These are phyloP conservation scores for Colletotrichum cordylinicola DNA, from an alignment of 2,329 filamentous ascomycete species.

Conservation along the genomic window DNA sequence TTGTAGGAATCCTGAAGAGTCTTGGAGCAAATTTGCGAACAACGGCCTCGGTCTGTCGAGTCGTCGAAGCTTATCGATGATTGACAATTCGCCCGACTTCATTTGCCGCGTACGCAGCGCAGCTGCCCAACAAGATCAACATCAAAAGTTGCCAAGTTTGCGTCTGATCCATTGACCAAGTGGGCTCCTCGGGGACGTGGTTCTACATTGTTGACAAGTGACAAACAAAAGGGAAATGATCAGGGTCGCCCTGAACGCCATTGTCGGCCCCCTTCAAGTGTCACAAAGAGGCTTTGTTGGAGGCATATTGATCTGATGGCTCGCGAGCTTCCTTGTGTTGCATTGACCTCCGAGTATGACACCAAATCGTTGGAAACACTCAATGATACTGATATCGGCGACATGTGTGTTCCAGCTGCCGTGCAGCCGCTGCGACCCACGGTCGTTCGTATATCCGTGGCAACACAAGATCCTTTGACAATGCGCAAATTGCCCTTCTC, in stretches of 20 bases:
- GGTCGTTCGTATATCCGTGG: conserved; percentile 11
- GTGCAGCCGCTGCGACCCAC: conserved; percentile 8
- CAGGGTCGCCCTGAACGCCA: not conserved
- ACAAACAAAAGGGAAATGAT: conserved; percentile 4
- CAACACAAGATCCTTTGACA: conserved; percentile 9
- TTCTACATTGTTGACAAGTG: not conserved
- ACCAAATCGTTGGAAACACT: not conserved
- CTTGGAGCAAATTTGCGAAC: not conserved
- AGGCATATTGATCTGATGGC: not conserved
- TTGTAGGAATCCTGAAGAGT: not conserved
- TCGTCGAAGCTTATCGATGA: not conserved
- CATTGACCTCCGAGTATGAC: not conserved
- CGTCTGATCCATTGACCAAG: not conserved
- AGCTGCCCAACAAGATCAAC: not conserved
- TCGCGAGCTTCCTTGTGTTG: not conserved
- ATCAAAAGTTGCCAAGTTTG: not conserved
- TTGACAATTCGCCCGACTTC: not conserved
- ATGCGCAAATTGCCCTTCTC: not conserved
- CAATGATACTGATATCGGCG: conserved; percentile 4
- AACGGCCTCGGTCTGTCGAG: not conserved
- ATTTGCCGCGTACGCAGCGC: not conserved
- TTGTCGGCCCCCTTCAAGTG: not conserved
- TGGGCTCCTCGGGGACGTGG: not conserved
- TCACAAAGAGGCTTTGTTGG: not conserved
- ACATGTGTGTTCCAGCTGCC: not conserved